phyloP scores from a whole-genome alignment of 2,329 filamentous ascomycete species.

The Scortechinia acanthostroma region DNA sequence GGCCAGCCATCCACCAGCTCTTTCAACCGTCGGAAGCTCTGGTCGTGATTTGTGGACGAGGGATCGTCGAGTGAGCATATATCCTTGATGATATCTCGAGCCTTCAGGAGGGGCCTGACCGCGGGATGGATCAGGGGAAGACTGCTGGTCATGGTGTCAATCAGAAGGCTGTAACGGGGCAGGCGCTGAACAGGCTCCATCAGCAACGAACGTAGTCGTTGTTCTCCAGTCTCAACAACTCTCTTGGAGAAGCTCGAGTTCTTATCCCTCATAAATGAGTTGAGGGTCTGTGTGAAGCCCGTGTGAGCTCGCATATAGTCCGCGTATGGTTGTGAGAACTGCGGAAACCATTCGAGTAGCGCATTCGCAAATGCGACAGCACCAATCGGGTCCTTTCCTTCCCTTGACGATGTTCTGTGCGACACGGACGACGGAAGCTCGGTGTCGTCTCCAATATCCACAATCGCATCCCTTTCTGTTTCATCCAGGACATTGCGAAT shows the following conservation, averaged over 20 bases:
- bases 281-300: slow-evolving; percentile 47
- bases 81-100: slow-evolving; percentile 55
- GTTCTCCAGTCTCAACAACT: slow-evolving; percentile 53
- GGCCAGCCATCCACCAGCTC: slow-evolving; percentile 41
- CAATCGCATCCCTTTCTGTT: slow-evolving; percentile 48
- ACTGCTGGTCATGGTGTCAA: slow-evolving; percentile 55
- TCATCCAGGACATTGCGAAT: slow-evolving; percentile 44
- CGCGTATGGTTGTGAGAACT: slow-evolving; percentile 52
- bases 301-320: slow-evolving; percentile 54
- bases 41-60: slow-evolving; percentile 32
- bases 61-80: slow-evolving; percentile 55
- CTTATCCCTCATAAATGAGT: slow-evolving; percentile 42
- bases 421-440: slow-evolving; percentile 23
- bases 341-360: slow-evolving; percentile 53
- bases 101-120: slow-evolving; percentile 46
- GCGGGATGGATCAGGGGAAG: slow-evolving; percentile 52
- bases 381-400: slow-evolving; percentile 39
- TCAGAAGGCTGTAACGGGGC: slow-evolving; percentile 58
- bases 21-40: slow-evolving; percentile 38
- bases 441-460: slow-evolving; percentile 42
- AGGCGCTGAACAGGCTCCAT: slow-evolving; percentile 63
- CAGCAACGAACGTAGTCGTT: slow-evolving; percentile 51
- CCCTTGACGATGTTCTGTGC: slow-evolving; percentile 15
- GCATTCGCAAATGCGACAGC: slow-evolving; percentile 45
- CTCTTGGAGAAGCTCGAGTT: slow-evolving; percentile 45